Evolutionary conservation across 1,284 basidiomycete species (phyloP), one percentile per base, ranked within the genome.

Genomic region (Ceratobasidium sp.): DNA sequence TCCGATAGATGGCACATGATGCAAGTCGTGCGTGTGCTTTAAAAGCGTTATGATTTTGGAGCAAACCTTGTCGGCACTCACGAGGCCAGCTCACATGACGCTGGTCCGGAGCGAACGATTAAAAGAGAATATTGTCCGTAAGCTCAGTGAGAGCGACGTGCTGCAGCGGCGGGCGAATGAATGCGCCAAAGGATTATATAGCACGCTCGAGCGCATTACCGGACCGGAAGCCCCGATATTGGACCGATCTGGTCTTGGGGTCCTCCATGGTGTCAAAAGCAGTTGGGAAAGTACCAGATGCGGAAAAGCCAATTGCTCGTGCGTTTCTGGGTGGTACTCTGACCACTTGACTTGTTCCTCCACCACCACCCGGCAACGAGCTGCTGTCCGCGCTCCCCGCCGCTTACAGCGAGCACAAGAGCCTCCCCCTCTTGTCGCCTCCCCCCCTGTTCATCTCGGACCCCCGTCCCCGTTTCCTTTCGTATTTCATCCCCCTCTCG

Each of bases 381-480:
- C 48, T 39, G 57, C 34, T 23, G 18, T 53, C 10, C 39, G 50
- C 53, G 65, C 62, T 57, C 52, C 46, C 71, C 52, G 62, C 61
- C 45, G 74, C 48, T 57, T 21, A 59, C 70, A 57, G 23, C 45
- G 55, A 71, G 55, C 41, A 41, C 41, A 23, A 39, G 67, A 32
- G 59, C 65, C 52, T 62, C 58, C 46, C 58, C 59, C 62, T 59
- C 41, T 50, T 39, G 18, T 16, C 57, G 21, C 34, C 57, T 16
- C 34, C 50, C 21, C 58, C 55, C n/a, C 50, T 43, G n/a, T 62
- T 69, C 48, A 60, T 52, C 59, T 50, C 30, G 55, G 58, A 55
- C 41, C 57, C 71, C 72, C 52, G 72, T 71, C 41, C 73, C 76
- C 65, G n/a, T n/a, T n/a, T n/a, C n/a, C n/a, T n/a, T n/a, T n/a